A percentile compares a stretch with the other conserved stretches of the same genome.
Conservation (phyloP, 805 yeast species). For the Kazachstania martiniae region DNA sequence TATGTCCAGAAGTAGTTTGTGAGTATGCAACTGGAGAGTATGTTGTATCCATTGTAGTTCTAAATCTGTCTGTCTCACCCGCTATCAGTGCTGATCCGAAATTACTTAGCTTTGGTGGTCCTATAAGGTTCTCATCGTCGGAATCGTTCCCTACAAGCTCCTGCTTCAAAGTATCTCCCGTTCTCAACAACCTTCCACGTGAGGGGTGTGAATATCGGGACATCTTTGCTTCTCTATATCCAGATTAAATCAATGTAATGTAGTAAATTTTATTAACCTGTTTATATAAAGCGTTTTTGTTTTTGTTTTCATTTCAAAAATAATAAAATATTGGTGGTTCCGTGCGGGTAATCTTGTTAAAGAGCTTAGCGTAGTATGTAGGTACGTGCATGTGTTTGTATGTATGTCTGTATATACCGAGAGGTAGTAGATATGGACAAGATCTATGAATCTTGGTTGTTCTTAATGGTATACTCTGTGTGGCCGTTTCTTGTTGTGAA, state of each 20-base stretch:
- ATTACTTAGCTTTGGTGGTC: constrained; percentile 23
- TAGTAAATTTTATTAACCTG: no score
- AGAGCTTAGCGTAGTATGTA: no score
- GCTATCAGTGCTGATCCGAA: constrained; percentile 25
- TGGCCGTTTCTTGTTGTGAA: constrained; percentile 12
- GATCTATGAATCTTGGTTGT: no score
- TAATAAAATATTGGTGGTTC: no score
- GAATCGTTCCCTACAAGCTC: constrained; percentile 4
- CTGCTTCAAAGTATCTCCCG: neutral
- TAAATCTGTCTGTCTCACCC: constrained; percentile 2
- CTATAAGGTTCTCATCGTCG: constrained; percentile 19
- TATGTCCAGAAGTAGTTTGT: neutral
- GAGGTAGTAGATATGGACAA: no score
- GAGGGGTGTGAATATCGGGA: constrained; percentile 8
- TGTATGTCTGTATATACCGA: no score
- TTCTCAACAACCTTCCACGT: constrained; percentile 1
- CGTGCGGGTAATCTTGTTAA: no score
- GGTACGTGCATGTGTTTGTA: no score
- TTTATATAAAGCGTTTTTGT: no score
- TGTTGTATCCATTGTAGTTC: neutral
- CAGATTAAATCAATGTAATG: no score
- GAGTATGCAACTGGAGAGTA: neutral
- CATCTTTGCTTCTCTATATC: constrained; percentile 2
- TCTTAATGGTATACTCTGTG: constrained; percentile 19
- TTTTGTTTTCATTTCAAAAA: no score